Evolutionary conservation across 1,139 yeast genomes (phyloP), one percentile per base, ranked within the genome.

Genomic region (Diutina neorugosa): DNA sequence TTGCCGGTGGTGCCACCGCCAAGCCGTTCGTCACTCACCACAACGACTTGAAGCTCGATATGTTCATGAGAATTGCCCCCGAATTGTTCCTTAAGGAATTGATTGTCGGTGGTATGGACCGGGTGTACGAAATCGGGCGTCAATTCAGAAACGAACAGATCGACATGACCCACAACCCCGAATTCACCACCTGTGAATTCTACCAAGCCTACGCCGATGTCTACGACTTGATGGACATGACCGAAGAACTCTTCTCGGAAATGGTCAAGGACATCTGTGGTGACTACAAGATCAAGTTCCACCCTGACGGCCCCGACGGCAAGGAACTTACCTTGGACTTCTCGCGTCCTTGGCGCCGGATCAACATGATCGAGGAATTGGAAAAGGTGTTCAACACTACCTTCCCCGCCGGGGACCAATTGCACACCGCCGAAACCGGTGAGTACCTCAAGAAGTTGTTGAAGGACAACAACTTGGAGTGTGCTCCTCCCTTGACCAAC

Each of bases 1-100:
- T 93, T 70, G 98, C 98, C 55, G 98, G 98, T 69, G 98, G 98
- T 73, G 98, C 98, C 63, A 93, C 98, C 58, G 98, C 98, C 62
- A 93, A 90, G 77, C 98, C 98, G 43, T 93, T 93, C 71, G 76
- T 86, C 61, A 93, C 98, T 55, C 98, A 93, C 69, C 98, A 93
- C 75, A 93, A 93, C 67, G 98, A 93, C 67, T 81, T 93, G 69
- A 83, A 89, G 73, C 83, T 93, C 89, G 94, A 91, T 65, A 86
- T 93, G 89, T 93, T 74, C 76, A 86, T 93, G 96, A 88, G 98
- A 80, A 85, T 93, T 71, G 98, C 98, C 51, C 98, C 98, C 55
- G 98, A 93, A 76, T 81, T 93, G 68, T 93, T 85, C 78, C 82
- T 93, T 71, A 93, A 93, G 76, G 95, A 91, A 77, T 82, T 93